Evolutionary conservation across 257 asterid species (phyloP).

Genomic region (Nemophila menziesii): DNA sequence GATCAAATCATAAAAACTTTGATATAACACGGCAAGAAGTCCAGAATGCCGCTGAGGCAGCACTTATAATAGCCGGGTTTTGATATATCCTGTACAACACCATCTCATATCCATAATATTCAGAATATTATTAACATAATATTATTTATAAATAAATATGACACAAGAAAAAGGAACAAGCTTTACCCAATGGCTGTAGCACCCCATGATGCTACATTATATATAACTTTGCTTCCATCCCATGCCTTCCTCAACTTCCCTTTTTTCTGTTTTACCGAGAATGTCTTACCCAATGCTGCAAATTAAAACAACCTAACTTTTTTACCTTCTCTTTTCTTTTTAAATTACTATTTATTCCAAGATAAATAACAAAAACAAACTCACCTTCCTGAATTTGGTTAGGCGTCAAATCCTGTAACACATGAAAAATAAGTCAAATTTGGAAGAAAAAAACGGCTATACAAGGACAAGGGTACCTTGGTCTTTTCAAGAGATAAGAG

Average conservation of each 20-base stretch:
- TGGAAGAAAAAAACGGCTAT: not conserved
- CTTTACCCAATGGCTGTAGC: conserved; percentile 99
- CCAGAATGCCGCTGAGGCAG: conserved; percentile 91
- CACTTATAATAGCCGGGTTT: conserved; percentile 75
- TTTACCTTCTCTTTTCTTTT: conserved; percentile 9
- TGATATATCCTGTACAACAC: conserved; percentile 63
- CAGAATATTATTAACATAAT: not conserved
- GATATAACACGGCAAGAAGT: conserved; percentile 79
- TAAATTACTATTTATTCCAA: conserved; percentile 1
- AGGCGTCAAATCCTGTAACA: conserved; percentile 82
- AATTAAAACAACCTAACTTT: conserved; percentile 20
- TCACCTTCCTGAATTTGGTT: conserved; percentile 91
- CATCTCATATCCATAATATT: not conserved
- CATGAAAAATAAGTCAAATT: not conserved
- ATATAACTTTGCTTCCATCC: conserved; percentile 94
- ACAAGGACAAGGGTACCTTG: conserved; percentile 33
- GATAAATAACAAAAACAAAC: conserved; percentile 15
- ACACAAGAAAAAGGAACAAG: too few species aligned
- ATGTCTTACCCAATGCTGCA: conserved; percentile 91
- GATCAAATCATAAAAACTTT: conserved; percentile 56
- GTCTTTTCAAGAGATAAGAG: conserved; percentile 81
- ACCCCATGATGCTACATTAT: conserved; percentile 99
- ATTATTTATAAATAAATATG: too few species aligned
- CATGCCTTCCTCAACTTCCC: conserved; percentile 94
- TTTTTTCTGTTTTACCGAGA: conserved; percentile 67